A percentile compares a stretch with the other conserved stretches of the same genome.
Conservation (phyloP, 108 stramenopile species). For the Skeletonema tropicum region DNA sequence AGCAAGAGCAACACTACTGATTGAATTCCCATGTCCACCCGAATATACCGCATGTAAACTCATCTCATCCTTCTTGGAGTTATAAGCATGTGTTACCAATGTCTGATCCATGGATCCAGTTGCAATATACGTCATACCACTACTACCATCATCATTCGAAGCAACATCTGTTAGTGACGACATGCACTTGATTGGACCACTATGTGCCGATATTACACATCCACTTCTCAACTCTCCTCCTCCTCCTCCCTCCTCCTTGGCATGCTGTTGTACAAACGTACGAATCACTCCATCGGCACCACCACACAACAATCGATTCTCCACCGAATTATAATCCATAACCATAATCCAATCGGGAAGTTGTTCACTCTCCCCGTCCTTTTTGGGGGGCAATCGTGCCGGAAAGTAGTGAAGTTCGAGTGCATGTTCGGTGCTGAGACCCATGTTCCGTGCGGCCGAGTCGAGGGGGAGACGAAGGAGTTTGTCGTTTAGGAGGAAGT, state of each 20-base stretch:
- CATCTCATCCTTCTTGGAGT: slow-evolving; percentile 13
- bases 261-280: slow-evolving; percentile 27
- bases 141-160: neutral
- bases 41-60: slow-evolving; percentile 40
- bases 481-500: slow-evolving; percentile 76
- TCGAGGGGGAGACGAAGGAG: slow-evolving; percentile 75
- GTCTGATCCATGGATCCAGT: slow-evolving; percentile 86
- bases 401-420: slow-evolving; percentile 78
- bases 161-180: slow-evolving; percentile 11
- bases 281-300: slow-evolving; percentile 77
- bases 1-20: slow-evolving; percentile 50
- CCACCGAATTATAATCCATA: slow-evolving; percentile 33
- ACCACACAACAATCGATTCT: slow-evolving; percentile 31
- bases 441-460: slow-evolving; percentile 70
- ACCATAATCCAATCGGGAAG: slow-evolving; percentile 85
- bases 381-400: slow-evolving; percentile 58
- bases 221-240: neutral
- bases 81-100: slow-evolving; percentile 54
- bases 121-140: slow-evolving; percentile 51
- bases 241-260: neutral
- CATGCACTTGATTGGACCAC: slow-evolving; percentile 78
- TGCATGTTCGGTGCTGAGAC: slow-evolving; percentile 72
- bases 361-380: slow-evolving; percentile 59
- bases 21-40: slow-evolving; percentile 57
- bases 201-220: slow-evolving; percentile 41